Conservation (phyloP, 768 basidiomycete species). For the Termitomyces bulborhizus region DNA sequence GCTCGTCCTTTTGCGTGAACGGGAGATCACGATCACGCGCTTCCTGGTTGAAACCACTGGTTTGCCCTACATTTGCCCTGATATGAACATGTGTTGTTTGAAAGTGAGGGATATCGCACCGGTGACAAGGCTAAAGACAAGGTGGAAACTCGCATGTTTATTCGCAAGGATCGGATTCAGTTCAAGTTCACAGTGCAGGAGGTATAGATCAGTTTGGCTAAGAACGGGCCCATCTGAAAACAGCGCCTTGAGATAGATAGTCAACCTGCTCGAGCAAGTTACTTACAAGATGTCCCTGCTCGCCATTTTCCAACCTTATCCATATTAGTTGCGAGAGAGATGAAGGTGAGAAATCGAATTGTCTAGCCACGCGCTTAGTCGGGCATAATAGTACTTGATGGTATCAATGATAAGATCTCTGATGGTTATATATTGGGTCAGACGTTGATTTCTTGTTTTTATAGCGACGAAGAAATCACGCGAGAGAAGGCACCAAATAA, state of each 20-base stretch:
- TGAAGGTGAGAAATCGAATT: not conserved
- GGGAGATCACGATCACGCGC: slow-evolving; percentile 55
- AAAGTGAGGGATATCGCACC: slow-evolving; percentile 32
- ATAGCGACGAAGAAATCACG: too few species aligned
- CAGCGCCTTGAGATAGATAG: not conserved
- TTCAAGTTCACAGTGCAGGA: slow-evolving; percentile 63
- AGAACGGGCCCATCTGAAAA: slow-evolving; percentile 70
- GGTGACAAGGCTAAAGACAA: slow-evolving; percentile 66
- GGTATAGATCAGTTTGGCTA: slow-evolving; percentile 75
- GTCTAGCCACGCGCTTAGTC: not conserved
- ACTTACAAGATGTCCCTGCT: slow-evolving; percentile 37
- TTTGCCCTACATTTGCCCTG: slow-evolving; percentile 36
- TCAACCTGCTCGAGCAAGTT: not conserved
- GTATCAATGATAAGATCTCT: slow-evolving; percentile 10
- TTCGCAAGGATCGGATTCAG: slow-evolving; percentile 68
- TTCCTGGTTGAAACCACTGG: slow-evolving; percentile 55
- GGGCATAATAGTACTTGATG: not conserved
- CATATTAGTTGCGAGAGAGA: slow-evolving; percentile 1
- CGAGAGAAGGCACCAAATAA: not conserved
- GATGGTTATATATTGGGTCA: not conserved
- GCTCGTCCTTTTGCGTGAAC: slow-evolving; percentile 49
- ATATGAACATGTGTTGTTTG: not conserved
- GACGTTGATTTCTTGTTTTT: too few species aligned
- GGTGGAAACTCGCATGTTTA: slow-evolving; percentile 41
- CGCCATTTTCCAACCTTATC: slow-evolving; percentile 35